Base-by-base conservation (phyloP, 805 yeast genomes). In the Saturnispora gosingensis region DNA sequence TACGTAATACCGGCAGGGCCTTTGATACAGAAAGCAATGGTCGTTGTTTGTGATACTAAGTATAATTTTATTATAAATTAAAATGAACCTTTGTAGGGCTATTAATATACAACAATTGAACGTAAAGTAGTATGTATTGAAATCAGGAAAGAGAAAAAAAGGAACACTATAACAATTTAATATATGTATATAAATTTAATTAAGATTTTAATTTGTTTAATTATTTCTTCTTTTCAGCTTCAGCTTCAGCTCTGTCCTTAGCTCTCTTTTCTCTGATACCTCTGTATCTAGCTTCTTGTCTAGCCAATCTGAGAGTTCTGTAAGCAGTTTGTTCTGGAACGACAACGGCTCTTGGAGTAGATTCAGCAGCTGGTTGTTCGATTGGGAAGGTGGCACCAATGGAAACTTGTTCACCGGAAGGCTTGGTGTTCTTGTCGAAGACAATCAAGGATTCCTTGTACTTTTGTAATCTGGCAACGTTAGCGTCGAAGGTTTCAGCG, bases 181-280 rank as follows among this genome's bases (percentile, higher is more conserved):
- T 49, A 49, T 45, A 52, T 38, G 43, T 44, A 34, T 28, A 49
- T 30, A 34, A 35, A 22, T 22, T 24, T 36, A 43, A 38, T 38
- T 30, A 30, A 30, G 15, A 30, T 43, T 28, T 38, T 39, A 54
- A 44, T 39, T 56, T 24, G 54, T 67, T 83, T 30, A 13, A 30
- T 30, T 87, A 88, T 84, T 88, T 88, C 90, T 90, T 90, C 91
- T 90, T 90, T 71, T 89, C 97, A 78, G 95, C 96, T 81, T 90
- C 99, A 74, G 97, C 98, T 80, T 88, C 98, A 74, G 97, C 97
- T 81, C 81, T 82, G 65, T 90, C 97, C 72, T 74, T 82, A 70
- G 96, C 96, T 80, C 97, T 86, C 95, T 91, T 93, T 73, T 83
- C 98, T 79, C 95, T 89, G 78, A 81, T 79, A 82, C 99, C 99